Evolutionary conservation across 257 asterid species (phyloP).

Genomic region (Scutellaria galericulata): DNA sequence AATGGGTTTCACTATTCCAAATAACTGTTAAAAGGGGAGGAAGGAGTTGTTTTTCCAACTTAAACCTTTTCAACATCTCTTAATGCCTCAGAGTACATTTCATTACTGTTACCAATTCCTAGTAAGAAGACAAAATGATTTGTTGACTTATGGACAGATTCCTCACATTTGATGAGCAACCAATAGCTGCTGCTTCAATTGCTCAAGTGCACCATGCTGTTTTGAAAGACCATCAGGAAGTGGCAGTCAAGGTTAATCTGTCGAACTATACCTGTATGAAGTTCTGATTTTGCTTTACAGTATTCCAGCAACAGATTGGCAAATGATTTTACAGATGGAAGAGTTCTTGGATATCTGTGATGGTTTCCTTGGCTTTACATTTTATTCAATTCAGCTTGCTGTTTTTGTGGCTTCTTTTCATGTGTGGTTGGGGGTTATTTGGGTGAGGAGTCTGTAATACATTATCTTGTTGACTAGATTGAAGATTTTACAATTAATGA

Average conservation of each 20-base stretch:
- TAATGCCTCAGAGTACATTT: slow-evolving; percentile 14
- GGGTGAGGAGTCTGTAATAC: neutral
- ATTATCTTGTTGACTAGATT: slow-evolving; percentile 12
- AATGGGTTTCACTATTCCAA: slow-evolving; percentile 1
- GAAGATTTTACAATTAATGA: slow-evolving; percentile 11
- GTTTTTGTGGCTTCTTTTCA: slow-evolving; percentile 7
- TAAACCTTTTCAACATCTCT: neutral
- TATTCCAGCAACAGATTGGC: slow-evolving; percentile 17
- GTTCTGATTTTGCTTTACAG: slow-evolving; percentile 24
- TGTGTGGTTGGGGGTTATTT: slow-evolving; percentile 5
- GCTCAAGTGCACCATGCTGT: slow-evolving; percentile 97
- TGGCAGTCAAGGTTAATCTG: slow-evolving; percentile 84
- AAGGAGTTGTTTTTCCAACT: slow-evolving; percentile 1
- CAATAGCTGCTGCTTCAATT: slow-evolving; percentile 98
- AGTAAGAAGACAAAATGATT: slow-evolving; percentile 25
- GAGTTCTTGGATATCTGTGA: neutral
- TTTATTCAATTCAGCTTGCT: slow-evolving; percentile 17
- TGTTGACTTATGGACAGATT: slow-evolving; percentile 60
- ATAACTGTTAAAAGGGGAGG: slow-evolving; percentile 11
- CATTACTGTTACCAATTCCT: slow-evolving; percentile 3
- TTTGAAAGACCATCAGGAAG: slow-evolving; percentile 70
- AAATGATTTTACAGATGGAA: slow-evolving; percentile 9
- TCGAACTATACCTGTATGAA: slow-evolving; percentile 31
- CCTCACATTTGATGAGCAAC: slow-evolving; percentile 77
- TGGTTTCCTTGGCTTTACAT: neutral